These are phyloP conservation scores for Triangularia setosa DNA, from an alignment of 2,329 filamentous ascomycete species.

Conservation along the genomic window DNA sequence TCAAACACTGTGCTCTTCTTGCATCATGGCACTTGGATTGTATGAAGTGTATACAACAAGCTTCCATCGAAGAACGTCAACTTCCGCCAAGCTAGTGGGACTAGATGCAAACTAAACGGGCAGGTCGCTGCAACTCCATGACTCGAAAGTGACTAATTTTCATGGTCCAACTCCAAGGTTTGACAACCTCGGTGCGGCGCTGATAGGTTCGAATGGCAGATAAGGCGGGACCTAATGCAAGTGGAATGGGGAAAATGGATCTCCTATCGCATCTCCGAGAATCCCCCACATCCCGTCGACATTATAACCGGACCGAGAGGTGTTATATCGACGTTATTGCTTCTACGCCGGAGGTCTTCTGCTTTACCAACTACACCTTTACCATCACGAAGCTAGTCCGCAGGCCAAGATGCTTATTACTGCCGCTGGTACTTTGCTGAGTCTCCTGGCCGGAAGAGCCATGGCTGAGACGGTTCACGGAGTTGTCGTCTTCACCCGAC, in stretches of 20 bases:
- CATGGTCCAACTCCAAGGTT: background rate
- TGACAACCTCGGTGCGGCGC: background rate
- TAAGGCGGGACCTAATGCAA: background rate
- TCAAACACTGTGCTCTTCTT: too few species aligned
- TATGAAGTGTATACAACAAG: background rate
- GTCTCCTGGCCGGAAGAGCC: constrained; percentile 30
- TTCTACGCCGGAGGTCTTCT: too few species aligned
- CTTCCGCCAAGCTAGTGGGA: background rate
- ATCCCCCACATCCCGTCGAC: background rate
- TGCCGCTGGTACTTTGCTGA: background rate
- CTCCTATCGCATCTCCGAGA: background rate
- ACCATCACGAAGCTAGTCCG: background rate
- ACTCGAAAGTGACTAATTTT: background rate
- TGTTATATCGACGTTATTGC: background rate
- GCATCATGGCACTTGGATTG: background rate
- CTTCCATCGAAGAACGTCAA: background rate
- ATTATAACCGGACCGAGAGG: background rate
- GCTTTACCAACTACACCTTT: background rate
- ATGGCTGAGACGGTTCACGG: constrained; percentile 68
- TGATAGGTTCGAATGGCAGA: background rate
- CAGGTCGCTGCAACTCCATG: background rate
- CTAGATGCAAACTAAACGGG: background rate
- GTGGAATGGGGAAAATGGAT: background rate
- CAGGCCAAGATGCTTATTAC: background rate
- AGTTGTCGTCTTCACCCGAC: constrained; percentile 82